Evolutionary conservation across 768 basidiomycete genomes (phyloP).

Genomic region (Kwoniella botswanensis): DNA sequence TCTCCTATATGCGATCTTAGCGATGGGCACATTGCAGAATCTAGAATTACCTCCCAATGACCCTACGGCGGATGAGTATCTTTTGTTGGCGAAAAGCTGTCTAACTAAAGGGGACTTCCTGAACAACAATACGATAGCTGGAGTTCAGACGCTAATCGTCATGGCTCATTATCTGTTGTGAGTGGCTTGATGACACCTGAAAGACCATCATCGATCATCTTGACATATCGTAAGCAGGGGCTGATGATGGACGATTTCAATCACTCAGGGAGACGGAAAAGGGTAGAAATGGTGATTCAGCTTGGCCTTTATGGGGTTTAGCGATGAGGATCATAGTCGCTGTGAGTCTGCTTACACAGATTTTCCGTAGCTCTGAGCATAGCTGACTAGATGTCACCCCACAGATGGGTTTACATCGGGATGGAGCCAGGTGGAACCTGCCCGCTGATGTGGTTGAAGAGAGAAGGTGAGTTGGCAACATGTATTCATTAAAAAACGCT

Average conservation of each 20-base stretch:
- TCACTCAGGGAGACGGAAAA: constrained; percentile 33
- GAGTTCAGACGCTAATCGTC: constrained; percentile 33
- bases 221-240: background rate
- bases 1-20: constrained; percentile 29
- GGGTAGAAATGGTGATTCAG: constrained; percentile 39
- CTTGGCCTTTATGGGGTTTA: constrained; percentile 45
- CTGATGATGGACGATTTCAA: background rate
- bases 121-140: constrained; percentile 32
- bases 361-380: background rate
- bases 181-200: background rate
- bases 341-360: constrained; percentile 1
- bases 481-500: no score
- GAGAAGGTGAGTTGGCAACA: constrained; percentile 12
- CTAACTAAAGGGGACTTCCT: constrained; percentile 36
- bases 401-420: constrained; percentile 33
- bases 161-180: constrained; percentile 36
- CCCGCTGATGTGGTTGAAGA: constrained; percentile 28
- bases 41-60: constrained; percentile 31
- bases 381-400: background rate
- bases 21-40: constrained; percentile 35
- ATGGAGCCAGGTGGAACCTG: constrained; percentile 29
- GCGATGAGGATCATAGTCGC: constrained; percentile 35
- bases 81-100: constrained; percentile 21
- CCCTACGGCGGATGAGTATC: constrained; percentile 21
- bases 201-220: background rate